Percentiles rank a stretch among this genome's conserved stretches.
Conservation (phyloP, 1,284 basidiomycete genomes). For the Pyrrhoderma noxium region DNA sequence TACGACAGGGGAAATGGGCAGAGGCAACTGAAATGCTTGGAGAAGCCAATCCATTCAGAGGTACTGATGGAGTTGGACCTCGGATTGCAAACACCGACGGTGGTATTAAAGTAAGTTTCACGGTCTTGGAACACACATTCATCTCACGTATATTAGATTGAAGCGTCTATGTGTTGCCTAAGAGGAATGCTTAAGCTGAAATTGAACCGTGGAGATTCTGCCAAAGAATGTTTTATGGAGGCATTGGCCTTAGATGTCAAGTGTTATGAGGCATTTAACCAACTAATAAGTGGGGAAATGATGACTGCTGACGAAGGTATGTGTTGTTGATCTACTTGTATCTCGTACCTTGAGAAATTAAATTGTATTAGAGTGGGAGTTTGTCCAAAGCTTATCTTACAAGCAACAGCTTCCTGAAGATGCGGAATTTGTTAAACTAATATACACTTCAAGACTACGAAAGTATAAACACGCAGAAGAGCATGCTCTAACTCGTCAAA, state of each 20-base stretch:
- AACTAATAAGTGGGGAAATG: slow-evolving; percentile 89
- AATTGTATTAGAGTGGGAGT: slow-evolving; percentile 80
- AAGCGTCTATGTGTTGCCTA: slow-evolving; percentile 92
- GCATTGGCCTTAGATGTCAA: slow-evolving; percentile 93
- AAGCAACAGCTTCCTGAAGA: slow-evolving; percentile 80
- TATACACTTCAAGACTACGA: slow-evolving; percentile 87
- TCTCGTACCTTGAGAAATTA: no score
- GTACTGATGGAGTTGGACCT: slow-evolving; percentile 49
- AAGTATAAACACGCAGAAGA: slow-evolving; percentile 85
- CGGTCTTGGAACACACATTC: slow-evolving; percentile 1
- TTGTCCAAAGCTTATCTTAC: slow-evolving; percentile 82
- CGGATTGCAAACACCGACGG: slow-evolving; percentile 73
- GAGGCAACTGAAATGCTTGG: slow-evolving; percentile 93
- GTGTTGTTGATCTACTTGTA: no score
- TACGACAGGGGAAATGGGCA: slow-evolving; percentile 87
- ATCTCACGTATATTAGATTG: slow-evolving; percentile 49
- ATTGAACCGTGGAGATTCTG: slow-evolving; percentile 81
- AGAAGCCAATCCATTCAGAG: slow-evolving; percentile 80
- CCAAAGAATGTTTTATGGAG: slow-evolving; percentile 92
- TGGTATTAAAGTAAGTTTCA: slow-evolving; percentile 66
- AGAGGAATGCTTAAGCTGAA: slow-evolving; percentile 93
- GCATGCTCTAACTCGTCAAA: slow-evolving; percentile 67
- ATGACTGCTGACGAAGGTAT: slow-evolving; percentile 87
- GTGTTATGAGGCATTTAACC: slow-evolving; percentile 93
- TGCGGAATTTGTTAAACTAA: slow-evolving; percentile 81